Evolutionary conservation across 257 asterid genomes (phyloP), one percentile per base, ranked within the genome.

Genomic region (Ajuga chamaepitys): DNA sequence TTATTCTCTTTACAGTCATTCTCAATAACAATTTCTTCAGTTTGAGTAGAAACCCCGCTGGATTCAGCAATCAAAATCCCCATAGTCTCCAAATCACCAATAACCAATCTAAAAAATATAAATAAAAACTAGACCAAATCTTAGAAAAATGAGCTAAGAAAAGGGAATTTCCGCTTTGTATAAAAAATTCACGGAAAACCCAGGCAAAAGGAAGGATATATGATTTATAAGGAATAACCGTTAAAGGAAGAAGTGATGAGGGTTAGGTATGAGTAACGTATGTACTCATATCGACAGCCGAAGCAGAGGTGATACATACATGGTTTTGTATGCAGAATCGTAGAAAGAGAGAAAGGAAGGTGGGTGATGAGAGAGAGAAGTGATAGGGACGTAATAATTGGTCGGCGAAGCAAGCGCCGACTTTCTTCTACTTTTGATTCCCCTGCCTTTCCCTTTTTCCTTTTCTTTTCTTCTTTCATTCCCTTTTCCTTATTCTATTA

Each of bases 321-420:
- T 3, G 66, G 5, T 24, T 65, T 9, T 75, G 70, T 59, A 59
- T 70, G 70, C 34, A 69, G 21, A 48, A 17, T 7, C 28, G 51
- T 1, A 30, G 20, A 25, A 69, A 72, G 78, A 67, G 73, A 72
- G 69, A 67, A 20, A 16, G 52, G 22, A 4, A 28, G 67, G 61
- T 47, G 44, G 47, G 13, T 51, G 67, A 61, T 17, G 66, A 42
- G 64, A 32, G 40, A 53, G 58, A n/a, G 18, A 11, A n/a, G 24
- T 28, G 17, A 52, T 3, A 61, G 58, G 10, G 44, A 57, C 34
- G 58, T n/a, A 13, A 45, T 66, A 64, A 75, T 66, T 67, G 81
- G 81, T 71, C 81, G 81, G 77, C 74, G 61, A 65, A 64, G 58
- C 54, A 18, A 63, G 30, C 72, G 72, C 79, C 79, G 75, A 74